Percentiles rank a stretch among this genome's conserved stretches.
These are phyloP conservation scores for Xylaria multiplex DNA, from an alignment of 2,329 filamentous ascomycete species.

Conservation along the genomic window DNA sequence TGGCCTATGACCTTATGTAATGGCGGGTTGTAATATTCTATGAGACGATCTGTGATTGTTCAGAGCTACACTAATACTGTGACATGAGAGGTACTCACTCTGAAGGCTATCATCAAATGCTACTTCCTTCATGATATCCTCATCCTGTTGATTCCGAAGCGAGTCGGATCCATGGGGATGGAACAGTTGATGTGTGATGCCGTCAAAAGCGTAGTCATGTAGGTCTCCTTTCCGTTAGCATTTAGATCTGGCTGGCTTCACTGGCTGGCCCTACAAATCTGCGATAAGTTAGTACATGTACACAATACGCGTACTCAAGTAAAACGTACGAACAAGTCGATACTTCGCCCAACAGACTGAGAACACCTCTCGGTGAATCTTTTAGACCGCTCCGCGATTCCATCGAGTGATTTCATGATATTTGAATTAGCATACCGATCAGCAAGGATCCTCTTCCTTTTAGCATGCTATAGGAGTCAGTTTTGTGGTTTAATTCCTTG, in stretches of 20 bases:
- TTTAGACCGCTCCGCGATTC: conserved; percentile 66
- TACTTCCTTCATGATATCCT: conserved; percentile 74
- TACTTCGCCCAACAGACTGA: conserved; percentile 54
- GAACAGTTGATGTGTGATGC: conserved; percentile 75
- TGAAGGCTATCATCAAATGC: conserved; percentile 74
- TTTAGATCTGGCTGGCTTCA: conserved; percentile 5
- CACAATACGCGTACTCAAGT: not conserved
- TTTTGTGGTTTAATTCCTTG: not conserved
- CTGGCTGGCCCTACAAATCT: conserved; percentile 42
- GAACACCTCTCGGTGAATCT: conserved; percentile 65
- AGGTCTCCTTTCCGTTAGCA: conserved; percentile 52
- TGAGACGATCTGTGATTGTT: conserved; percentile 62
- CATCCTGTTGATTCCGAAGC: conserved; percentile 64
- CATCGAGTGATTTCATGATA: conserved; percentile 66
- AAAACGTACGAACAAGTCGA: conserved; percentile 69
- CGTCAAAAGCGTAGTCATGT: conserved; percentile 76
- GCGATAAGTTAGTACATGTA: conserved; percentile 26
- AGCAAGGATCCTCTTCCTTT: conserved; percentile 70
- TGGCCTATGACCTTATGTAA: conserved; percentile 60
- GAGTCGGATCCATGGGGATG: conserved; percentile 72
- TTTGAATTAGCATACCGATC: conserved; percentile 77
- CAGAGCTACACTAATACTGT: not conserved
- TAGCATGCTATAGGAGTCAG: conserved; percentile 62
- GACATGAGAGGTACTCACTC: conserved; percentile 56
- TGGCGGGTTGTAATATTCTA: conserved; percentile 66